phyloP scores from a whole-genome alignment of 129 eudicot genomes.

The Flaveria sonorensis region DNA sequence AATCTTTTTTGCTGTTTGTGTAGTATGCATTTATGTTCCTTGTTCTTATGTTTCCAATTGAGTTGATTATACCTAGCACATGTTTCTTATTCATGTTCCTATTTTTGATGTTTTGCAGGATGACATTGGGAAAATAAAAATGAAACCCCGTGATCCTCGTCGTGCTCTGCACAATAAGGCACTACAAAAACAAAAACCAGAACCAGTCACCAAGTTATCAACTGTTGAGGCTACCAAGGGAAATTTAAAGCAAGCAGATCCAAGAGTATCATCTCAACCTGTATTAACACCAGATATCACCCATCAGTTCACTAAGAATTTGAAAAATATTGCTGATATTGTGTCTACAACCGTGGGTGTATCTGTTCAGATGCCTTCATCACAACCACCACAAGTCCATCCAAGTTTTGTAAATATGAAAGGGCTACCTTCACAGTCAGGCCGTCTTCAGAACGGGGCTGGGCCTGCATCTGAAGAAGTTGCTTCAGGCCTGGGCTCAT shows the following conservation, averaged over 20 bases:
- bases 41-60: background rate
- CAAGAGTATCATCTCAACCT: constrained; percentile 41
- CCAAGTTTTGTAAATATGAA: constrained; percentile 44
- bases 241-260: constrained; percentile 48
- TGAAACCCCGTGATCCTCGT: constrained; percentile 99
- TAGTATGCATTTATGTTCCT: background rate
- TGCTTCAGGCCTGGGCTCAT: constrained; percentile 46
- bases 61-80: background rate
- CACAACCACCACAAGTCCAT: constrained; percentile 51
- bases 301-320: constrained; percentile 65
- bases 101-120: constrained; percentile 55
- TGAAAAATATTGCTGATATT: constrained; percentile 82
- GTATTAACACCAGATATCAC: constrained; percentile 66
- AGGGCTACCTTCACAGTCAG: constrained; percentile 46
- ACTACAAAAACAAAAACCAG: constrained; percentile 42
- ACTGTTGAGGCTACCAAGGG: constrained; percentile 36
- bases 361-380: constrained; percentile 42
- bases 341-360: constrained; percentile 51
- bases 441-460: constrained; percentile 36
- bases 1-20: background rate
- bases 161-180: constrained; percentile 68
- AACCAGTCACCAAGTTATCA: constrained; percentile 33
- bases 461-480: constrained; percentile 52
- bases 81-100: constrained; percentile 1
- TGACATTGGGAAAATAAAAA: constrained; percentile 63